Percentiles rank a stretch among this genome's conserved stretches.
These are phyloP conservation scores for Colletotrichum tamarilloi DNA, from an alignment of 2,329 filamentous ascomycete genomes.

Conservation along the genomic window DNA sequence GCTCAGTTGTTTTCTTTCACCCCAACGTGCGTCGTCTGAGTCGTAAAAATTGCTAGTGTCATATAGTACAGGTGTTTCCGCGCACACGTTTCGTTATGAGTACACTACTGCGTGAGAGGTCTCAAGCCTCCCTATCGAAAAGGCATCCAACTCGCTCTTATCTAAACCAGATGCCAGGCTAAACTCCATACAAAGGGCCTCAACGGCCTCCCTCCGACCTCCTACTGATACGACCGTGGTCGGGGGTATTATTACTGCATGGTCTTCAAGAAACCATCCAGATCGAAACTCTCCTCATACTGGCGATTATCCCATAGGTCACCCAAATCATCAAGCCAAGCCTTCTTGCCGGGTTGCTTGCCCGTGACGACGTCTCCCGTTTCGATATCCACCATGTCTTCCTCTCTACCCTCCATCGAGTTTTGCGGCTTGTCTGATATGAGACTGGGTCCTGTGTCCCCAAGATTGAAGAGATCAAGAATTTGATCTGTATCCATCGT, in stretches of 20 bases:
- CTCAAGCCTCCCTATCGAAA: slow-evolving; percentile 1
- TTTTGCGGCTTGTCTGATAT: slow-evolving; percentile 70
- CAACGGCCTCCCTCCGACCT: neutral
- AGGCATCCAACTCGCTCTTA: slow-evolving; percentile 24
- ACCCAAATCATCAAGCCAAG: slow-evolving; percentile 92
- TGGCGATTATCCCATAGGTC: slow-evolving; percentile 98
- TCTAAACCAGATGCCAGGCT: slow-evolving; percentile 30
- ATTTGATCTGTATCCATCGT: slow-evolving; percentile 99
- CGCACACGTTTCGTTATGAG: slow-evolving; percentile 28
- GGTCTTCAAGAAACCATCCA: slow-evolving; percentile 93
- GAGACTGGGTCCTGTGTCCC: slow-evolving; percentile 77
- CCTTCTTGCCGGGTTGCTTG: slow-evolving; percentile 95
- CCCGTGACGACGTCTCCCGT: slow-evolving; percentile 82
- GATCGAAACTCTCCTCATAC: slow-evolving; percentile 97
- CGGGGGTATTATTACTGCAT: slow-evolving; percentile 70
- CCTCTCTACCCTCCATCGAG: slow-evolving; percentile 71
- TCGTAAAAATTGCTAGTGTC: slow-evolving; percentile 5
- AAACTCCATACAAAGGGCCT: slow-evolving; percentile 30
- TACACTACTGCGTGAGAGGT: slow-evolving; percentile 22
- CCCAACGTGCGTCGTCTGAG: neutral
- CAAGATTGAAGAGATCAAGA: slow-evolving; percentile 93
- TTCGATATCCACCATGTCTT: slow-evolving; percentile 93
- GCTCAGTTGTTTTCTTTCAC: neutral
- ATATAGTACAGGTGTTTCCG: slow-evolving; percentile 26
- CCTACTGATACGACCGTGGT: neutral